Conservation (phyloP, 345 rosid genomes). For the Bruguiera gymnorhiza region DNA sequence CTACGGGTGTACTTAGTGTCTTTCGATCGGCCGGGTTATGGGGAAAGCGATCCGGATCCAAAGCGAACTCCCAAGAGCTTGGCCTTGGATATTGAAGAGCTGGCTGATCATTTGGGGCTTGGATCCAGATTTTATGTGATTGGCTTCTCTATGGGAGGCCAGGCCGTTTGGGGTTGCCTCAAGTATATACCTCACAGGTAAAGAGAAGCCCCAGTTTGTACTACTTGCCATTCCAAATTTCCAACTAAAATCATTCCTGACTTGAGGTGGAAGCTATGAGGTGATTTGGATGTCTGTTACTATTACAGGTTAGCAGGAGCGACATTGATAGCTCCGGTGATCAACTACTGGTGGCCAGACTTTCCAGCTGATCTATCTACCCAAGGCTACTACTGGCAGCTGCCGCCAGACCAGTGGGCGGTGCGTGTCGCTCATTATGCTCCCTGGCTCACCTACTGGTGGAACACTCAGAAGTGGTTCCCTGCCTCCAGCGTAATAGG, state of each 20-base stretch:
- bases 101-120: constrained; percentile 44
- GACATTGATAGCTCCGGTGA: constrained; percentile 40
- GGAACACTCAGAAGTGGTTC: constrained; percentile 56
- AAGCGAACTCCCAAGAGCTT: constrained; percentile 40
- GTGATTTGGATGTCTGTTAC: not conserved
- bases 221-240: too few relatives aligned
- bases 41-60: constrained; percentile 62
- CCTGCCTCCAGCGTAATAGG: constrained; percentile 37
- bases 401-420: constrained; percentile 39
- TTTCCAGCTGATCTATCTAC: constrained; percentile 37
- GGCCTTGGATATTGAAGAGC: constrained; percentile 56
- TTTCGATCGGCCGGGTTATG: constrained; percentile 61
- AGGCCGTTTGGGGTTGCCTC: constrained; percentile 49
- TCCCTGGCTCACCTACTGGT: constrained; percentile 52
- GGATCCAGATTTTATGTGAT: constrained; percentile 50
- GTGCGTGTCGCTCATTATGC: constrained; percentile 43
- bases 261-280: not conserved
- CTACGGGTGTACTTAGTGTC: constrained; percentile 37
- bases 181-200: constrained; percentile 58
- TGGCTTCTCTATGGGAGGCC: constrained; percentile 48
- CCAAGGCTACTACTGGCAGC: constrained; percentile 34
- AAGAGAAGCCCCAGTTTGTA: too few relatives aligned
- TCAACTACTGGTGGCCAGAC: constrained; percentile 60
- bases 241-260: too few relatives aligned
- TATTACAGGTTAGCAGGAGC: constrained; percentile 50